Percentiles rank a stretch among this genome's conserved stretches.
Conservation (phyloP, 331 rosid genomes). For the Quercus phellos region DNA sequence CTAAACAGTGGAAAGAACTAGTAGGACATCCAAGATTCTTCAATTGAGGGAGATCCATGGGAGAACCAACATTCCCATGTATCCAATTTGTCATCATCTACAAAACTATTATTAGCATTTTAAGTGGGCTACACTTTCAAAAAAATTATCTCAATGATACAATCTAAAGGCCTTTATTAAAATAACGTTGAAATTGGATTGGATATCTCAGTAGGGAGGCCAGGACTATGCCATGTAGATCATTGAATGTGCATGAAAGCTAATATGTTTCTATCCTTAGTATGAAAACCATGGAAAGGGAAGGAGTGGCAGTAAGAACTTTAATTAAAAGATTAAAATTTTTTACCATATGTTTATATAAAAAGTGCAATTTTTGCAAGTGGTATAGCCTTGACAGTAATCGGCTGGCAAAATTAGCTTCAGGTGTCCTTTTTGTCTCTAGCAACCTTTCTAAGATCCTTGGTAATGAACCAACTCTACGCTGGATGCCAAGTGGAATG, state of each 20-base stretch:
- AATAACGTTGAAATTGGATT: background rate
- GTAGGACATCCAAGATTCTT: background rate
- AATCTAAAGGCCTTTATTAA: background rate
- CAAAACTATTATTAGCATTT: too few relatives aligned
- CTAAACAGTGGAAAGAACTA: background rate
- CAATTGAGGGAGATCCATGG: background rate
- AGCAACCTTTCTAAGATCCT: slow-evolving; percentile 20
- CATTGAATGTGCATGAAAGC: background rate
- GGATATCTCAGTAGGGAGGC: background rate
- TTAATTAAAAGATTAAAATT: background rate
- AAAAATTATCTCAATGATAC: background rate
- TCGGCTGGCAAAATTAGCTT: slow-evolving; percentile 48
- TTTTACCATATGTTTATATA: slow-evolving; percentile 79
- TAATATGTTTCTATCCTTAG: background rate
- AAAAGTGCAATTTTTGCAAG: slow-evolving; percentile 40
- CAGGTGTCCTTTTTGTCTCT: slow-evolving; percentile 43
- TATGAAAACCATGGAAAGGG: background rate
- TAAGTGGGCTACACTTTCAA: background rate
- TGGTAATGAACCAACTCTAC: slow-evolving; percentile 44
- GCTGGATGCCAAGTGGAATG: slow-evolving; percentile 66
- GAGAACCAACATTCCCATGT: background rate
- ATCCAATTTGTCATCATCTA: background rate
- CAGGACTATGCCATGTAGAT: background rate
- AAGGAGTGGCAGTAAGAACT: too few relatives aligned
- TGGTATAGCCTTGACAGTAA: slow-evolving; percentile 41